Conservation (phyloP, 106 monocot genomes). For the Alisma plantagoaquatica region DNA sequence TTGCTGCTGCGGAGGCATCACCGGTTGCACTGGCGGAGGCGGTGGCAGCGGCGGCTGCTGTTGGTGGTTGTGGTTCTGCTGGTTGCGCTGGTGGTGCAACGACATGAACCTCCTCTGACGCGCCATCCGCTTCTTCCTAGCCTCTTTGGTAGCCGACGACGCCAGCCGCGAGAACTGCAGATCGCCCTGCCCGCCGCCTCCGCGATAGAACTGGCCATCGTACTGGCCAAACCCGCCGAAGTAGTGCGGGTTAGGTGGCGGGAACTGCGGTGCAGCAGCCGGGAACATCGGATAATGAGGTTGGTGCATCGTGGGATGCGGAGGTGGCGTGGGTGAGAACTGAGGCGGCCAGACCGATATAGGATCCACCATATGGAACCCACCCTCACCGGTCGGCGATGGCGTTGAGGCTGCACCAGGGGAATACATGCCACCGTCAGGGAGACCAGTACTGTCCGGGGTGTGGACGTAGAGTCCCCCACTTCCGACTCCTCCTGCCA, state of each 20-base stretch:
- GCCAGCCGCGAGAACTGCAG: slow-evolving; percentile 12
- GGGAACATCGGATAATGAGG: slow-evolving; percentile 5
- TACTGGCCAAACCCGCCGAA: neutral
- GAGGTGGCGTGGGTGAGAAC: neutral
- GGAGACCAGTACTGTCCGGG: too few species aligned
- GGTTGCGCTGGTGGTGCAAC: slow-evolving; percentile 40
- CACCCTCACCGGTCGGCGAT: neutral
- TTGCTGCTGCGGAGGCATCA: too few species aligned
- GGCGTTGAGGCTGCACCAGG: neutral
- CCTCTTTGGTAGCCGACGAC: slow-evolving; percentile 64
- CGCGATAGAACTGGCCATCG: slow-evolving; percentile 15
- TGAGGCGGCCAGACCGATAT: slow-evolving; percentile 4
- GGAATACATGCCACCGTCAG: too few species aligned
- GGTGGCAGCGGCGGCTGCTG: neutral
- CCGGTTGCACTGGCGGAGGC: neutral
- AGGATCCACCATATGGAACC: slow-evolving; percentile 3
- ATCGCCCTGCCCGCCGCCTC: neutral
- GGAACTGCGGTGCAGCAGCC: neutral
- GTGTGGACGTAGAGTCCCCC: neutral
- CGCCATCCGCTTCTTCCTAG: slow-evolving; percentile 93
- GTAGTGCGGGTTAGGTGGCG: neutral
- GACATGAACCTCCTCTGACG: slow-evolving; percentile 57
- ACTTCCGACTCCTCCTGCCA: neutral
- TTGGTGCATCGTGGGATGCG: neutral
- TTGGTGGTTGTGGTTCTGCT: slow-evolving; percentile 10